phyloP scores from a whole-genome alignment of 2,329 filamentous ascomycete genomes.

The Chrysosporium queenslandicum region DNA sequence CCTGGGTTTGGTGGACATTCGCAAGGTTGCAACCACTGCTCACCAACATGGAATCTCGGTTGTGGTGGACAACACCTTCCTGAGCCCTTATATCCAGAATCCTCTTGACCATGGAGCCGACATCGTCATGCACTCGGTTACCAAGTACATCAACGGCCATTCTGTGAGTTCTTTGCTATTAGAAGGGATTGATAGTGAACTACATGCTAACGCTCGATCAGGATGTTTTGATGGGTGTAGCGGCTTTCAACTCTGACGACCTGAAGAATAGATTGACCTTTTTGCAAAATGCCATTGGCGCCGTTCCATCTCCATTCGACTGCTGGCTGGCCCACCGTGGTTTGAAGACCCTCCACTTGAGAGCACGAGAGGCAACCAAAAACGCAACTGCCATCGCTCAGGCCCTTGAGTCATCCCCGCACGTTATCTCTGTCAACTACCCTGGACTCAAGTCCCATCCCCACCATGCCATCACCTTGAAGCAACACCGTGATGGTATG shows the following conservation, averaged over 20 bases:
- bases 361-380: constrained; percentile 69
- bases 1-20: constrained; percentile 82
- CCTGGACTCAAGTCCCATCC: constrained; percentile 81
- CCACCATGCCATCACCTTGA: constrained; percentile 70
- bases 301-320: constrained; percentile 89
- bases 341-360: constrained; percentile 90
- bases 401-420: constrained; percentile 65
- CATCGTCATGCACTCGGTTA: constrained; percentile 92
- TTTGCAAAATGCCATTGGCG: constrained; percentile 94
- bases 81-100: constrained; percentile 94
- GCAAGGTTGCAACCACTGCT: constrained; percentile 69
- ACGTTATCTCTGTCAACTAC: constrained; percentile 89
- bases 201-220: constrained; percentile 22
- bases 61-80: constrained; percentile 98
- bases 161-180: constrained; percentile 33
- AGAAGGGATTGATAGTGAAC: neutral
- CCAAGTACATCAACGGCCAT: constrained; percentile 99
- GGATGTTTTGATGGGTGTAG: constrained; percentile 95
- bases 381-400: constrained; percentile 72
- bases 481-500: constrained; percentile 89
- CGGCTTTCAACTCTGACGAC: constrained; percentile 80
- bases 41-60: constrained; percentile 84
- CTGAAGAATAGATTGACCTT: constrained; percentile 71
- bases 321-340: constrained; percentile 96
- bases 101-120: constrained; percentile 91